Evolutionary conservation across 2,329 filamentous ascomycete genomes (phyloP).

Genomic region (Eurotiales sp.): DNA sequence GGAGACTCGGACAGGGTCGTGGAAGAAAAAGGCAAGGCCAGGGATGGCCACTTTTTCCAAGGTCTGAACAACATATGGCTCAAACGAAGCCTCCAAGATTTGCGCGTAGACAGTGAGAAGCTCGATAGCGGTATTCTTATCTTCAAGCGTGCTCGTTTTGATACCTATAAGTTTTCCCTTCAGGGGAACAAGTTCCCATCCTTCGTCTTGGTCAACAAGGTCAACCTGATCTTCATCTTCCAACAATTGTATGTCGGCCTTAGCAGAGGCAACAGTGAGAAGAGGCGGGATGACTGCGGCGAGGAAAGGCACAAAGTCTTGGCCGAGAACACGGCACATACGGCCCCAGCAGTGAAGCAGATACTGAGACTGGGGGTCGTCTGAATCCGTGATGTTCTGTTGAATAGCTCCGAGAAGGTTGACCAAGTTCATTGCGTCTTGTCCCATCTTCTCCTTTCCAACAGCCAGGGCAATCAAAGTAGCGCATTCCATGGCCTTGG

Average conservation of each 20-base stretch:
- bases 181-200: slow-evolving; percentile 94
- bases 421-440: slow-evolving; percentile 82
- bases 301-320: slow-evolving; percentile 89
- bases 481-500: slow-evolving; percentile 98
- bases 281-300: slow-evolving; percentile 91
- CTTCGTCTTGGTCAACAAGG: slow-evolving; percentile 87
- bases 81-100: slow-evolving; percentile 88
- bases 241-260: slow-evolving; percentile 93
- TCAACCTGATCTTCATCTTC: slow-evolving; percentile 95
- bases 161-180: slow-evolving; percentile 99
- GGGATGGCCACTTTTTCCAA: slow-evolving; percentile 96
- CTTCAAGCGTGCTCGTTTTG: slow-evolving; percentile 91
- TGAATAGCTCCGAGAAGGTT: slow-evolving; percentile 86
- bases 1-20: slow-evolving; percentile 92
- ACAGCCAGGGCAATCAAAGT: slow-evolving; percentile 94
- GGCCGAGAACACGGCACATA: slow-evolving; percentile 91
- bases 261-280: slow-evolving; percentile 84
- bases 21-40: slow-evolving; percentile 96
- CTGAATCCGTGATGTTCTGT: slow-evolving; percentile 76
- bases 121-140: slow-evolving; percentile 99
- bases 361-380: slow-evolving; percentile 95
- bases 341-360: slow-evolving; percentile 98
- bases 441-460: slow-evolving; percentile 84
- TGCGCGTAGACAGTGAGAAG: slow-evolving; percentile 96
- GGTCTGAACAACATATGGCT: slow-evolving; percentile 84